phyloP scores from a whole-genome alignment of 225 moss, liverwort and hornwort genomes.

The Bryum argenteum region DNA sequence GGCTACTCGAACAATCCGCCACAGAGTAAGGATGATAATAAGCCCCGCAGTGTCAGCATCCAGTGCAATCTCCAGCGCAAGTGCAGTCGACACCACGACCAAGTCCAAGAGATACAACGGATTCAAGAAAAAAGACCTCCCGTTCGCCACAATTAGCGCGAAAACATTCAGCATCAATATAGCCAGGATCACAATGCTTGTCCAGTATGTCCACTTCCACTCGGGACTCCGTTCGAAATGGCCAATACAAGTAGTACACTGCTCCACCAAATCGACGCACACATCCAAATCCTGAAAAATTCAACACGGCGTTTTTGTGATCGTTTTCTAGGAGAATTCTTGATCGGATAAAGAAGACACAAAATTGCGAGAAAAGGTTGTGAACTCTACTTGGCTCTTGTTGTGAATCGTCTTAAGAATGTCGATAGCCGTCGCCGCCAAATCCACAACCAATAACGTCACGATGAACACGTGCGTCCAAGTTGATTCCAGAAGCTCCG shows the following conservation, averaged over 20 bases:
- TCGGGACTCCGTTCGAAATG: conserved; percentile 62
- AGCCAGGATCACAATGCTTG: conserved; percentile 70
- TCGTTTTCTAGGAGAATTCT: neutral
- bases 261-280: conserved; percentile 63
- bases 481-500: conserved; percentile 68
- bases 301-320: neutral
- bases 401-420: conserved; percentile 90
- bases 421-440: conserved; percentile 78
- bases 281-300: conserved; percentile 48
- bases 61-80: conserved; percentile 70
- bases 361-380: neutral
- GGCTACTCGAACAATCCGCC: conserved; percentile 95
- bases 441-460: conserved; percentile 64
- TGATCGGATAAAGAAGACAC: neutral
- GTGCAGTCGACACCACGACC: conserved; percentile 74
- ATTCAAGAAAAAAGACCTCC: conserved; percentile 59
- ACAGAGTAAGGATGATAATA: conserved; percentile 77
- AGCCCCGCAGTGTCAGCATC: conserved; percentile 91
- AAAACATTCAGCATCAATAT: conserved; percentile 69
- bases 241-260: conserved; percentile 52
- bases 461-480: conserved; percentile 72
- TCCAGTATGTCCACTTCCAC: conserved; percentile 83
- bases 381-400: conserved; percentile 47
- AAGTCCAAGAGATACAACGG: conserved; percentile 78
- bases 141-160: conserved; percentile 65